A percentile compares a stretch with the other conserved stretches of the same genome.
Conservation (phyloP, 1,284 basidiomycete genomes). For the Irpex lacteus region DNA sequence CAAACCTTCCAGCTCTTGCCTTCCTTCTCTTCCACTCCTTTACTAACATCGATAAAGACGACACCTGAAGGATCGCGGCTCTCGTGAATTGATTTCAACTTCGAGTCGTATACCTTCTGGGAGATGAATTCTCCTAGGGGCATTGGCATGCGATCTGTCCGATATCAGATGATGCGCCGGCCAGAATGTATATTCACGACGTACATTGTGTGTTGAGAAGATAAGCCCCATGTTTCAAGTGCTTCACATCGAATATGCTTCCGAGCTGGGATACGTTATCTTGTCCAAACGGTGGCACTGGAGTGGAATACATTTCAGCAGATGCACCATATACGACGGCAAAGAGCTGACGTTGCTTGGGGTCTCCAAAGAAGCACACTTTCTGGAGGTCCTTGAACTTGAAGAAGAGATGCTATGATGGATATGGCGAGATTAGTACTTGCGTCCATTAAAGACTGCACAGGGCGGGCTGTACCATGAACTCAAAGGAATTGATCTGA, state of each 20-base stretch:
- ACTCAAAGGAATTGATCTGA: conserved; percentile 44
- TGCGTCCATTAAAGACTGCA: conserved; percentile 7
- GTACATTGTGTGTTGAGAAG: conserved; percentile 47
- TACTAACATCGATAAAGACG: conserved; percentile 40
- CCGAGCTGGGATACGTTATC: conserved; percentile 36
- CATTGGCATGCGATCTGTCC: conserved; percentile 47
- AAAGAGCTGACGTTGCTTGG: conserved; percentile 38
- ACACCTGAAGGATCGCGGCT: conserved; percentile 25
- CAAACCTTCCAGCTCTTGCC: conserved; percentile 44
- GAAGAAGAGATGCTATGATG: conserved; percentile 33
- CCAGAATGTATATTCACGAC: conserved; percentile 7
- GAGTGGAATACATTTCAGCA: background rate
- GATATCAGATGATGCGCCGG: background rate
- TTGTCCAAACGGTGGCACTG: conserved; percentile 48
- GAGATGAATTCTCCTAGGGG: conserved; percentile 49
- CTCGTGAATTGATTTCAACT: conserved; percentile 35
- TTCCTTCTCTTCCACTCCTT: conserved; percentile 33
- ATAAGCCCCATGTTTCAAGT: conserved; percentile 32
- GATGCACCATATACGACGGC: background rate
- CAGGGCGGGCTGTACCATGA: conserved; percentile 30
- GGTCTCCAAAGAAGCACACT: conserved; percentile 45
- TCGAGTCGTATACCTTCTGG: conserved; percentile 35
- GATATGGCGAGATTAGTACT: background rate
- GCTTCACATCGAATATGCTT: conserved; percentile 46
- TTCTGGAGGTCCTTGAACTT: conserved; percentile 33